A percentile compares a stretch with the other conserved stretches of the same genome.
Conservation (phyloP, 1,284 basidiomycete genomes). For the Grifola frondosa region DNA sequence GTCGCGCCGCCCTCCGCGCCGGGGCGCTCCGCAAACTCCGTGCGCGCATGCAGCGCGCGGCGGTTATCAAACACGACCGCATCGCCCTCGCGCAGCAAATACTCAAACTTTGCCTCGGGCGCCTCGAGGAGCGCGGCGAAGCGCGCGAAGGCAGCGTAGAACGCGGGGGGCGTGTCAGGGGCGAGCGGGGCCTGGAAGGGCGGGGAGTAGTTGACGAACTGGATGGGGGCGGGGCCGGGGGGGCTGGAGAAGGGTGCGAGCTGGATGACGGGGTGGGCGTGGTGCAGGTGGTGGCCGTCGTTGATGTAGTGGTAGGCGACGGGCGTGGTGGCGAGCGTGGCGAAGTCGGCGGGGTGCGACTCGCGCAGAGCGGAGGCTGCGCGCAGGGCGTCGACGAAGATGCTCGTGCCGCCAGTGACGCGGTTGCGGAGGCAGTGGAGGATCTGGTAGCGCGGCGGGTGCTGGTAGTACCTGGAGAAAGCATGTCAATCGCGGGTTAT, state of each 20-base stretch:
- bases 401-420: slow-evolving; percentile 81
- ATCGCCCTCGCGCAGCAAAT: slow-evolving; percentile 81
- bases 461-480: slow-evolving; percentile 73
- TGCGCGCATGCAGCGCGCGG: slow-evolving; percentile 87
- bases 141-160: slow-evolving; percentile 65
- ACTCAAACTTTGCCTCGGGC: slow-evolving; percentile 55
- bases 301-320: slow-evolving; percentile 92
- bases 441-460: slow-evolving; percentile 90
- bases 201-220: slow-evolving; percentile 88
- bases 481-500: neutral
- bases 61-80: slow-evolving; percentile 93
- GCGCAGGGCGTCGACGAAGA: slow-evolving; percentile 85
- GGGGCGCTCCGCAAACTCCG: slow-evolving; percentile 57
- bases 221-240: slow-evolving; percentile 35
- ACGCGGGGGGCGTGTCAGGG: slow-evolving; percentile 47
- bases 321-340: slow-evolving; percentile 57
- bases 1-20: slow-evolving; percentile 37
- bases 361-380: slow-evolving; percentile 63
- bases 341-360: slow-evolving; percentile 54
- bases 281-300: slow-evolving; percentile 83
- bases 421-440: slow-evolving; percentile 87
- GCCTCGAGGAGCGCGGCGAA: slow-evolving; percentile 69
- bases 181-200: slow-evolving; percentile 89
- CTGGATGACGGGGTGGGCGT: slow-evolving; percentile 81
- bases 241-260: slow-evolving; percentile 37